Conservation (phyloP, 2,329 filamentous ascomycete genomes). For the Scedosporium dehoogii region DNA sequence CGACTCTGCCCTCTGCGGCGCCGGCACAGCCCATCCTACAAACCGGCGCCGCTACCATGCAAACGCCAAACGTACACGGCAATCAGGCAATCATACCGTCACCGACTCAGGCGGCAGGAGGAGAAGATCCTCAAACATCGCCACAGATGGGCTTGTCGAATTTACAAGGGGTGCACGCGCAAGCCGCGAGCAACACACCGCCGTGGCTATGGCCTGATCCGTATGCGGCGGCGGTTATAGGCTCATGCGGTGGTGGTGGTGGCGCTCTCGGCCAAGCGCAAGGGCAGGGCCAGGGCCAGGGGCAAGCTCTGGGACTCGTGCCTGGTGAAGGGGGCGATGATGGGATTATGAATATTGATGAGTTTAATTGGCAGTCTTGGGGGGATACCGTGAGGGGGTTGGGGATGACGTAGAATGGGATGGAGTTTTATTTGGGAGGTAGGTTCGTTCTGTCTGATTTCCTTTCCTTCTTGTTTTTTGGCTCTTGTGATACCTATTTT, state of each 20-base stretch:
- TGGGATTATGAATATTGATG: constrained; percentile 8
- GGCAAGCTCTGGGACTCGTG: neutral
- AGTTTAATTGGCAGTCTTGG: constrained; percentile 6
- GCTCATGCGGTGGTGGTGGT: neutral
- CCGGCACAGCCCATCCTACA: neutral
- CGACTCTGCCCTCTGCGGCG: neutral
- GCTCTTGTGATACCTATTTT: neutral
- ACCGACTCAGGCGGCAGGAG: neutral
- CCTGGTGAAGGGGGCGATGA: neutral
- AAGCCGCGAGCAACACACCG: neutral
- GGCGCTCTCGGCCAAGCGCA: neutral
- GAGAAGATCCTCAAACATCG: neutral
- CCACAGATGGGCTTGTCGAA: neutral
- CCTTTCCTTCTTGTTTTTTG: neutral
- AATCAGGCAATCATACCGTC: neutral
- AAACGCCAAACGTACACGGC: neutral
- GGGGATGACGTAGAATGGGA: neutral
- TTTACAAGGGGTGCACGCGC: neutral
- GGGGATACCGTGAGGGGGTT: constrained; percentile 6
- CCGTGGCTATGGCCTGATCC: neutral
- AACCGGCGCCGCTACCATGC: neutral
- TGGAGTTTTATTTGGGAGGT: neutral
- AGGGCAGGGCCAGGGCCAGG: neutral
- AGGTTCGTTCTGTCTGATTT: neutral
- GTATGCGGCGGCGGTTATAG: neutral